Percentiles rank a stretch among this genome's conserved stretches.
These are phyloP conservation scores for Fonsecaea nubica DNA, from an alignment of 2,329 filamentous ascomycete genomes.

Conservation along the genomic window DNA sequence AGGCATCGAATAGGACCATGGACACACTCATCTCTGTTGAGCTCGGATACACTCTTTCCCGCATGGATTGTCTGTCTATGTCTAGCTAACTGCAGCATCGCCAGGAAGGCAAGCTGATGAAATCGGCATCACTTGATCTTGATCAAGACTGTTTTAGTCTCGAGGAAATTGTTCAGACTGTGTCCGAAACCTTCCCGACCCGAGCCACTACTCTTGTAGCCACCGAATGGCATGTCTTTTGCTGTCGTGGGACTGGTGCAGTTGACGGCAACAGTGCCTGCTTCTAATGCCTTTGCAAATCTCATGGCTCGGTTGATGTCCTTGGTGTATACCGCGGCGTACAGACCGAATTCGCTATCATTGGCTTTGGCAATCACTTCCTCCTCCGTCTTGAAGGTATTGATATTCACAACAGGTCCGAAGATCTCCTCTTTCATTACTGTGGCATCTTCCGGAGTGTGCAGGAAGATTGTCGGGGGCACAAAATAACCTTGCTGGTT, in stretches of 20 bases:
- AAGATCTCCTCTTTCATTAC: conserved; percentile 53
- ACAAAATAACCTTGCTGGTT: conserved; percentile 49
- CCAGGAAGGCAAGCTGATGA: not conserved
- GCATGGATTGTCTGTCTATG: not conserved
- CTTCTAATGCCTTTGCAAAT: conserved; percentile 37
- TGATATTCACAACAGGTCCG: conserved; percentile 60
- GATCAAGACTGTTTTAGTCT: conserved; percentile 61
- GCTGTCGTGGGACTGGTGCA: conserved; percentile 47
- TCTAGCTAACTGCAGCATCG: not conserved
- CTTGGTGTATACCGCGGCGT: conserved; percentile 59
- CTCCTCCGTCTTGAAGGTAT: conserved; percentile 56
- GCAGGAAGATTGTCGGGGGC: conserved; percentile 48
- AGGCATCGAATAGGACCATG: not conserved
- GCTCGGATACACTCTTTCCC: too few relatives aligned
- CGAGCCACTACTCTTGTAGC: conserved; percentile 79
- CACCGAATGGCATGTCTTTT: conserved; percentile 65
- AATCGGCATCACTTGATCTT: conserved; percentile 41
- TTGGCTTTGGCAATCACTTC: conserved; percentile 51
- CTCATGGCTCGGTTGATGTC: conserved; percentile 39
- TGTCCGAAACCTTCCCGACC: conserved; percentile 77
- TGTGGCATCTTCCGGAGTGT: conserved; percentile 45
- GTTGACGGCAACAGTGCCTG: conserved; percentile 51
- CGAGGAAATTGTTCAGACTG: conserved; percentile 66
- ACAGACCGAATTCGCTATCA: conserved; percentile 51
- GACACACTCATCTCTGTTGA: not conserved